Base-by-base conservation (phyloP, 192 early-diverging fungal species). In the Coemansia sp. region DNA sequence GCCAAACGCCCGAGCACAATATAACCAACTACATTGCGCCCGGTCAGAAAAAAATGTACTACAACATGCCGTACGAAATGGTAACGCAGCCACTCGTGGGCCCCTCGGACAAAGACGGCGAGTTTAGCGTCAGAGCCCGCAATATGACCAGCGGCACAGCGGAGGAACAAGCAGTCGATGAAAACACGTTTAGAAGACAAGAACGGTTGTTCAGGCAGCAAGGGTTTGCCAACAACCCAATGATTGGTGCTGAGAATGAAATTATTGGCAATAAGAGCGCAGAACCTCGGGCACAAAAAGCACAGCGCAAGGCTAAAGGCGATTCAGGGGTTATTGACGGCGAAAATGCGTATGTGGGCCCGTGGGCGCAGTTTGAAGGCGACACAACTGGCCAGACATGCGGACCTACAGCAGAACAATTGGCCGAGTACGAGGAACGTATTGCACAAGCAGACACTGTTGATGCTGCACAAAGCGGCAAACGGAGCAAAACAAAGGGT, bases 351-450 rank as follows among this genome's bases (percentile, higher is more conserved):
- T 98, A 93, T 63, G 82, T 84, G 59, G 97, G 97, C 1, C 97
- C 95, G 4, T 98, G 95, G 97, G 93, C 94, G 1, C 91, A 94
- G 1, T 99, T 90, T 70, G 90, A 92, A 54, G 90, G 87, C 41
- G 95, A 98, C 59, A 79, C 84, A 8, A 84, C 84, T 12, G 89
- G 90, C 1, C 74, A 82, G 55, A 14, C 74, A 1, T 64, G 75
- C 23, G 91, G 88, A 1, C 85, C 85, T 0, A 71, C 84, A 0
- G 82, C 80, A 13, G 89, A 87, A 29, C 66, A 82, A 41, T 56
- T 73, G 24, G 84, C 62, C 29, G 75, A 68, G 60, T 69, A 69
- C 55, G 75, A 78, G 39, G 60, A 65, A 37, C 75, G 59, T 2
- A 37, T 61, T 41, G 62, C 62, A 22, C 47, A 62, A 7, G 20